Evolutionary conservation across 2,329 filamentous ascomycete species (phyloP).

Genomic region (Fusarium fujikuroi): DNA sequence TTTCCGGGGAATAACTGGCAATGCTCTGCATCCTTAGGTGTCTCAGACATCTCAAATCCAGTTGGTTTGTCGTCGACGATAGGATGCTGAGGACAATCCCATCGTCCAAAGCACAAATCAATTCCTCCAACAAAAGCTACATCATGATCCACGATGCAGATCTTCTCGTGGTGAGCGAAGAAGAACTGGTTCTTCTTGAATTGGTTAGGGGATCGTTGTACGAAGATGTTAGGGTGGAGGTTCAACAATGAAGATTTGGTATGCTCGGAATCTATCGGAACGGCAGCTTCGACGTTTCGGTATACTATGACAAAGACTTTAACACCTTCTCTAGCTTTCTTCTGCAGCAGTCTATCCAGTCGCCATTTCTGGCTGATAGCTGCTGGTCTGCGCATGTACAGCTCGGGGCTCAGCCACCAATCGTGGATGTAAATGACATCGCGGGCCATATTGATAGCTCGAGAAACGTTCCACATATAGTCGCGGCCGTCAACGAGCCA

Average conservation of each 20-base stretch:
- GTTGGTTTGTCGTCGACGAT: slow-evolving; percentile 94
- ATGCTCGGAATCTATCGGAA: slow-evolving; percentile 98
- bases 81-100: slow-evolving; percentile 94
- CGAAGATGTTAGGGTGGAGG: slow-evolving; percentile 94
- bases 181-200: slow-evolving; percentile 99
- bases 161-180: slow-evolving; percentile 98
- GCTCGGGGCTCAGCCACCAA: slow-evolving; percentile 97
- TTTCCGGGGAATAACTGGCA: slow-evolving; percentile 98
- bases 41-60: slow-evolving; percentile 83
- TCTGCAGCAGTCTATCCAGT: slow-evolving; percentile 89
- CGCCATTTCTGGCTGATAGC: slow-evolving; percentile 99
- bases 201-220: slow-evolving; percentile 95
- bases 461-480: slow-evolving; percentile 99
- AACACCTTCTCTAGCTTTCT: slow-evolving; percentile 92
- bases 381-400: slow-evolving; percentile 93
- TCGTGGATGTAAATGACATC: slow-evolving; percentile 99
- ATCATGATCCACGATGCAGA: slow-evolving; percentile 96
- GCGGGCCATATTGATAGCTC: slow-evolving; percentile 95
- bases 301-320: slow-evolving; percentile 99
- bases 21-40: slow-evolving; percentile 88
- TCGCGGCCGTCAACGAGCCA: slow-evolving; percentile 97
- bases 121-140: slow-evolving; percentile 96
- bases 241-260: slow-evolving; percentile 97
- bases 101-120: slow-evolving; percentile 95
- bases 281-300: slow-evolving; percentile 94